phyloP scores from a whole-genome alignment of 1,139 yeast species.

The Blastobotrys ciferrii region DNA sequence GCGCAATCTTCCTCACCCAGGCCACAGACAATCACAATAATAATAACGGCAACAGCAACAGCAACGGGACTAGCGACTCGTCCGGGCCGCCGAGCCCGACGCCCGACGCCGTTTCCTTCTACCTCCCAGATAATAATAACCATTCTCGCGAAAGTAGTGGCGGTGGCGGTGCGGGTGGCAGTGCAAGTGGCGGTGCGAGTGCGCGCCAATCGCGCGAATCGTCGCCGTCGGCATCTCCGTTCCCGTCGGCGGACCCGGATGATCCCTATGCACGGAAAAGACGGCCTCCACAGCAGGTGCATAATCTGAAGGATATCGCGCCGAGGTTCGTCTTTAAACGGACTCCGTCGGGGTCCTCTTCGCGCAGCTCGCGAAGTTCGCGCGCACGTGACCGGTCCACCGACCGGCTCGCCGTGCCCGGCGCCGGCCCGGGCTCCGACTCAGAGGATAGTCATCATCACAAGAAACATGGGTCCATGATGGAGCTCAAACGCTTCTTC shows the following conservation, averaged over 20 bases:
- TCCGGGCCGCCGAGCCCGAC: constrained; percentile 6
- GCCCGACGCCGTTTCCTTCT: constrained; percentile 12
- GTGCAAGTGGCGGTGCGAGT: neutral
- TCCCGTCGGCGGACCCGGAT: constrained; percentile 31
- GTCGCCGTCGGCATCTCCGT: constrained; percentile 24
- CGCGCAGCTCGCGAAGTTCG: constrained; percentile 1
- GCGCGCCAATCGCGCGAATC: constrained; percentile 23
- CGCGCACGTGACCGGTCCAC: neutral
- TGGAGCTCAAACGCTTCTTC: constrained; percentile 42
- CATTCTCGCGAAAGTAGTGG: neutral
- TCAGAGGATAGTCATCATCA: constrained; percentile 14
- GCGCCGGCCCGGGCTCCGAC: constrained; percentile 14
- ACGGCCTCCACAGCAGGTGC: constrained; percentile 34
- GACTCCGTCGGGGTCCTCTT: constrained; percentile 5
- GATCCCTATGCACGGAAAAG: constrained; percentile 38
- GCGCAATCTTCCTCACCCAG: constrained; percentile 17
- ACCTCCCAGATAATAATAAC: constrained; percentile 11
- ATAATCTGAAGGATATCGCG: constrained; percentile 34
- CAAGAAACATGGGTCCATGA: constrained; percentile 35
- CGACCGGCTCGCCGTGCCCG: constrained; percentile 1
- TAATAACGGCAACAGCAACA: constrained; percentile 5
- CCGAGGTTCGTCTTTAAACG: constrained; percentile 38
- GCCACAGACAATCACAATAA: constrained; percentile 11
- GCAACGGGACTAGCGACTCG: constrained; percentile 1
- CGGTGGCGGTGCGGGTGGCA: constrained; percentile 10